Evolutionary conservation across 1,284 basidiomycete species (phyloP), one percentile per base, ranked within the genome.

Genomic region (Sanguinoderma infundibulare): DNA sequence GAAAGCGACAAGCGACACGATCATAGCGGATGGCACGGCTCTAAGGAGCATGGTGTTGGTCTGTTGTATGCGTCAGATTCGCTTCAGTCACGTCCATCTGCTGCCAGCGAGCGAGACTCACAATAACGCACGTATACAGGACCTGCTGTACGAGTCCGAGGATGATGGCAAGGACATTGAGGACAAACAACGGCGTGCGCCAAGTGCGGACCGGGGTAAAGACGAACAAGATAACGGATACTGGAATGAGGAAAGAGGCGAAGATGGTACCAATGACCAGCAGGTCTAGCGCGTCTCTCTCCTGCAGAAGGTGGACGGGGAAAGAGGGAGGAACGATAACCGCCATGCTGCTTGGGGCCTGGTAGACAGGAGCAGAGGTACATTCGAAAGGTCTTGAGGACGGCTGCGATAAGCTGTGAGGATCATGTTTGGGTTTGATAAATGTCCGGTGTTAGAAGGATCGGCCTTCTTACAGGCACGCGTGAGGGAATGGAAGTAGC

Each of bases 131-230:
- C n/a, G 56, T 34, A 15, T 59, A 62, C 14, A 67, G 24, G 5
- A 55, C 26, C 14, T 60, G 63, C 26, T 51, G 39, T 2, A 38
- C 34, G 28, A 70, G 50, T 2, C 66, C 68, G 7, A 70, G 56
- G 34, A 59, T 12, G 59, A 72, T 55, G 10, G 70, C 57, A 1
- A 26, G 69, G 15, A 71, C 56, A 56, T 73, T 73, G 26, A 69
- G 57, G 8, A 73, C 53, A 57, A 74, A 73, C 1, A 74, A 56
- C 8, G 71, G 73, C 50, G 68, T 65, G n/a, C 65, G 55, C 30
- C 69, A 52, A 7, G 66, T 52, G 5, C 40, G 7, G 2, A 54
- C 40, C 15, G 63, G 68, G 14, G 71, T 70, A 53, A 71, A 70
- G 38, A 69, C 67, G 35, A 70, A 64, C 5, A 73, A 60, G 4